Base-by-base conservation (phyloP, 73 alveolate genomes). In the Blepharisma japonicum region DNA sequence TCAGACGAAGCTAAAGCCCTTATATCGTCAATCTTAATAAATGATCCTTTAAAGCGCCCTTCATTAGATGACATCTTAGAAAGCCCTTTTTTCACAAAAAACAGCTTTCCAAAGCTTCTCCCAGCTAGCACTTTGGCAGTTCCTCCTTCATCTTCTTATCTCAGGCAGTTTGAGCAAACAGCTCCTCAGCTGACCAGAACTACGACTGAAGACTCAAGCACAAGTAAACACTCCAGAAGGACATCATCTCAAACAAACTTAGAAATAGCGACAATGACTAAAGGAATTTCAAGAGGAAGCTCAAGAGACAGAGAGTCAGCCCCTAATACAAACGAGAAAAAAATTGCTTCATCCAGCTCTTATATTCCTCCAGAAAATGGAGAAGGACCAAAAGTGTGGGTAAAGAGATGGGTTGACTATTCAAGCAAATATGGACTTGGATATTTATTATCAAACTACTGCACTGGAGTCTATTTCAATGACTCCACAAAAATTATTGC, bases 71-170 rank as follows among this genome's bases (percentile, higher is more conserved):
- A 85, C 55, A 85, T 85, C 0, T 70, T 85, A 81, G 56, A 81
- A 23, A 85, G 71, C 47, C 77, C 84, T 5, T 85, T 85, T 55
- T 80, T 85, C 80, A 85, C 81, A 81, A 81, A 80, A 23, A 86
- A 86, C 47, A 51, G 92, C 27, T 94, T 97, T 70, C 99, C 99
- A 45, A 91, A 92, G 79, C 89, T 89, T 21, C 90, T 97, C 18
- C 99, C 99, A 21, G 82, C 95, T 4, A 81, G 95, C 47, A 95
- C 99, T 7, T 74, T 97, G 72, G 97, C 94, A 53, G 87, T 95
- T 72, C 99, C 99, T 18, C 98, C 98, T 77, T 83, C 98, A 5
- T 91, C 95, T 6, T 84, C 97, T 6, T 95, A 95, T 71, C 85
- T 92, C 55, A 83, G 92, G 70, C 87, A 95, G 71, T 95, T 93